Conservation (phyloP, 2,329 filamentous ascomycete genomes). For the Colletotrichum sp. region DNA sequence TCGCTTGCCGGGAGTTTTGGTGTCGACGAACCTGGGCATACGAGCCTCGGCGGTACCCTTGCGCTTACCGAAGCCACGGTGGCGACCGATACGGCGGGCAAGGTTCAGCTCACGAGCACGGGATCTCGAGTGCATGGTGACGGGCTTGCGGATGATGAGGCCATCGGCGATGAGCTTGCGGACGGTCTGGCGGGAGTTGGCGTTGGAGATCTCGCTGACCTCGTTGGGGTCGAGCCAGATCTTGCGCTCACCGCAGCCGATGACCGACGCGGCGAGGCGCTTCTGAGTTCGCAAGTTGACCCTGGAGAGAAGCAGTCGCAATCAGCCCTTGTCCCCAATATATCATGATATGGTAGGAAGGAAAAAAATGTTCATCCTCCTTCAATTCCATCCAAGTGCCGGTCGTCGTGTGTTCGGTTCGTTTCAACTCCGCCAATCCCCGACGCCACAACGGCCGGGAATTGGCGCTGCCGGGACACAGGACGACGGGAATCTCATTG, state of each 20-base stretch:
- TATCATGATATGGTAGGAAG: not conserved
- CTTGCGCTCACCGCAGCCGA: conserved; percentile 99
- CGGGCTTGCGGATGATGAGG: conserved; percentile 99
- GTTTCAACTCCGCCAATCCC: not conserved
- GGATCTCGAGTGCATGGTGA: conserved; percentile 99
- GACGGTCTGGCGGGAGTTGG: conserved; percentile 99
- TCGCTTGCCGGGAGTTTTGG: not conserved
- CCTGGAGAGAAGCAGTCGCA: conserved; percentile 57
- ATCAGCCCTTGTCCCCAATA: conserved; percentile 14
- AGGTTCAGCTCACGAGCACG: conserved; percentile 95
- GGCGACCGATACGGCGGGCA: conserved; percentile 92
- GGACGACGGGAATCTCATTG: conserved; percentile 5
- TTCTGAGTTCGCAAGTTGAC: conserved; percentile 99
- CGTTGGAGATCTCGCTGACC: conserved; percentile 98
- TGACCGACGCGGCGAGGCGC: conserved; percentile 98
- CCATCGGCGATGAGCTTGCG: conserved; percentile 99
- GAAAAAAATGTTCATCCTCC: not conserved
- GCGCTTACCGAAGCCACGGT: conserved; percentile 99
- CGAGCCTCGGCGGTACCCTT: conserved; percentile 99
- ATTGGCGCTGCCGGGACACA: not conserved
- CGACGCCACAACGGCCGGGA: not conserved
- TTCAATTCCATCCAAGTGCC: not conserved
- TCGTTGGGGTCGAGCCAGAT: conserved; percentile 99
- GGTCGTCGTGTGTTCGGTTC: not conserved
- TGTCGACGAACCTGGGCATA: conserved; percentile 86